A percentile compares a stretch with the other conserved stretches of the same genome.
Conservation (phyloP, 139 green algal genomes). For the Chlamydomonas incerta region DNA sequence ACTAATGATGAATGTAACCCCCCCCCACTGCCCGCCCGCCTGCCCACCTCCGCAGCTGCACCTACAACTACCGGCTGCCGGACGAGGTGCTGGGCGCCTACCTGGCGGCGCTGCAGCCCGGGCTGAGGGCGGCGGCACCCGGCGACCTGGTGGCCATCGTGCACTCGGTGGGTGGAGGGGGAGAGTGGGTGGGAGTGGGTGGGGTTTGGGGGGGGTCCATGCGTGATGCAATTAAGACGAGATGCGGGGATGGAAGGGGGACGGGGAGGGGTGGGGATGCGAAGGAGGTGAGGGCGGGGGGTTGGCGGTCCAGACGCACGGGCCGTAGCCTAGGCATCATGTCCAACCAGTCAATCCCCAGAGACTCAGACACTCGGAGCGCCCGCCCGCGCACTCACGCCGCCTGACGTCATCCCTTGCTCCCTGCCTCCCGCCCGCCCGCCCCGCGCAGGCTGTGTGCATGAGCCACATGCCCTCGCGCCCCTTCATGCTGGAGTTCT, state of each 20-base stretch:
- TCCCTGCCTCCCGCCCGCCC: neutral
- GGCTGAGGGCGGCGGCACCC: constrained; percentile 25
- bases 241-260: neutral
- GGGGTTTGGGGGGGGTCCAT: neutral
- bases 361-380: too few species aligned
- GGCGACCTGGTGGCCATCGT: constrained; percentile 54
- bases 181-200: neutral
- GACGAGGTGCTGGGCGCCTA: constrained; percentile 39
- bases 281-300: too few species aligned
- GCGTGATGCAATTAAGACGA: too few species aligned
- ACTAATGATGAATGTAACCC: too few species aligned
- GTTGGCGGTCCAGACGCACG: too few species aligned
- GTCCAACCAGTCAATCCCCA: too few species aligned
- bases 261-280: neutral
- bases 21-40: too few species aligned
- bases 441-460: constrained; percentile 25
- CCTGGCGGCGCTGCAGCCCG: constrained; percentile 44
- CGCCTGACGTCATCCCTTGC: neutral
- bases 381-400: too few species aligned
- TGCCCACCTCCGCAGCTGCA: too few species aligned
- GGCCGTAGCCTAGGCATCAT: too few species aligned
- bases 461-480: constrained; percentile 30
- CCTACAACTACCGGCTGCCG: constrained; percentile 46
- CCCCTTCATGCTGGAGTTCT: constrained; percentile 53
- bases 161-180: constrained; percentile 36